Evolutionary conservation across 441 rosid species (phyloP).

Genomic region (Theobroma grandiflorum): DNA sequence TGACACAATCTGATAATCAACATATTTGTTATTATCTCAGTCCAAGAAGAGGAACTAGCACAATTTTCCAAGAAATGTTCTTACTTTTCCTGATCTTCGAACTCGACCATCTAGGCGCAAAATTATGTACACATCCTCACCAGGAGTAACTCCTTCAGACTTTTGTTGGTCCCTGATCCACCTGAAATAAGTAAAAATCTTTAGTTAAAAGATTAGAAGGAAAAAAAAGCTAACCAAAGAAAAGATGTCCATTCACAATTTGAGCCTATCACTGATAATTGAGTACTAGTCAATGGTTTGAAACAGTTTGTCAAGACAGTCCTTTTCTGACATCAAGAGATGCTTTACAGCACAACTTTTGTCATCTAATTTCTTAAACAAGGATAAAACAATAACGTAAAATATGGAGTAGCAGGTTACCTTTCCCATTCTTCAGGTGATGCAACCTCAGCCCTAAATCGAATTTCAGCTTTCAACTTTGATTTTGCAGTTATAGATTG

Average conservation of each 20-base stretch:
- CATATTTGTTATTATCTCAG: not conserved
- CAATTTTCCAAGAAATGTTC: constrained; percentile 27
- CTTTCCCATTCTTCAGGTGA: constrained; percentile 95
- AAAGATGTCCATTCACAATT: not conserved
- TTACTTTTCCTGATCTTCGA: constrained; percentile 90
- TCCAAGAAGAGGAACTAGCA: not conserved
- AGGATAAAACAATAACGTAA: constrained; percentile 1
- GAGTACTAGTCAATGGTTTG: not conserved
- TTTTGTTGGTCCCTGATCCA: constrained; percentile 92
- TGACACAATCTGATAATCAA: not conserved
- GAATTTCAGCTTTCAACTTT: constrained; percentile 86
- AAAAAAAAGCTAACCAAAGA: not conserved
- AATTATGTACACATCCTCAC: constrained; percentile 87
- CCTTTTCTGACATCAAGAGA: constrained; percentile 6
- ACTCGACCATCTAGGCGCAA: constrained; percentile 95
- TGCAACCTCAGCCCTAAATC: constrained; percentile 74
- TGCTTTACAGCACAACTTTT: not conserved
- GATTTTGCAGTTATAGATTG: constrained; percentile 83
- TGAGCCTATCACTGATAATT: constrained; percentile 2
- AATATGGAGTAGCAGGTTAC: constrained; percentile 46
- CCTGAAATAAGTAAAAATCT: constrained; percentile 47
- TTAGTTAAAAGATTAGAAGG: not conserved
- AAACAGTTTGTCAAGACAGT: not conserved
- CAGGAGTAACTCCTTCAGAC: constrained; percentile 88
- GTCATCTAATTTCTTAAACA: not conserved